A percentile compares a stretch with the other conserved stretches of the same genome.
These are phyloP conservation scores for Diaporthe sp. DNA, from an alignment of 2,329 filamentous ascomycete species.

Conservation along the genomic window DNA sequence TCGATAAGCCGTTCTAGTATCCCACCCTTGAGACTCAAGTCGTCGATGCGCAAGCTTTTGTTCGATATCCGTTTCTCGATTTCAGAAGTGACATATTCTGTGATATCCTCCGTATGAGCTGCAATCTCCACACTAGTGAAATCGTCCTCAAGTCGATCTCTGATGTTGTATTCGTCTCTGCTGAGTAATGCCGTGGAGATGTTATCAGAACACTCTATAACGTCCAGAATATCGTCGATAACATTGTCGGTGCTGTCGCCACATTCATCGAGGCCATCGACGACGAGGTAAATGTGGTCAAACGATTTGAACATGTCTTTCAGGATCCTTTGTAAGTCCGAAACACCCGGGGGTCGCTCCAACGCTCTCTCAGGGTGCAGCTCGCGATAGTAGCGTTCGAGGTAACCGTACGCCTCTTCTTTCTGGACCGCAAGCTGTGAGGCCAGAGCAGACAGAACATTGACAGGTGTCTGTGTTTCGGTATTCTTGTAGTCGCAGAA, in stretches of 20 bases:
- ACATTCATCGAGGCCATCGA: conserved; percentile 22
- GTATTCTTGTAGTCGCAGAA: conserved; percentile 51
- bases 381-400: conserved; percentile 42
- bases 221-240: neutral
- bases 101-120: conserved; percentile 17
- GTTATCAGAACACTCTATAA: conserved; percentile 31
- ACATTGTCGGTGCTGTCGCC: neutral
- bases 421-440: conserved; percentile 49
- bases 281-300: neutral
- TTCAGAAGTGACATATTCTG: conserved; percentile 15
- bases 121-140: neutral
- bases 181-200: conserved; percentile 44
- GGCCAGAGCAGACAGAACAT: conserved; percentile 47
- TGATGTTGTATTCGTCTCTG: conserved; percentile 27
- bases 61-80: conserved; percentile 5
- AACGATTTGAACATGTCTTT: conserved; percentile 4
- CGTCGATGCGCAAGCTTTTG: neutral
- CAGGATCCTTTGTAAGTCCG: neutral
- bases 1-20: neutral
- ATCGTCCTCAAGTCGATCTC: neutral
- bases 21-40: conserved; percentile 3
- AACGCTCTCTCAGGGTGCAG: conserved; percentile 38
- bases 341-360: neutral
- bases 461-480: conserved; percentile 41
- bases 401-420: conserved; percentile 42